Evolutionary conservation across 164 flowering plant species (phyloP).

Genomic region (Dillenia turbinata): DNA sequence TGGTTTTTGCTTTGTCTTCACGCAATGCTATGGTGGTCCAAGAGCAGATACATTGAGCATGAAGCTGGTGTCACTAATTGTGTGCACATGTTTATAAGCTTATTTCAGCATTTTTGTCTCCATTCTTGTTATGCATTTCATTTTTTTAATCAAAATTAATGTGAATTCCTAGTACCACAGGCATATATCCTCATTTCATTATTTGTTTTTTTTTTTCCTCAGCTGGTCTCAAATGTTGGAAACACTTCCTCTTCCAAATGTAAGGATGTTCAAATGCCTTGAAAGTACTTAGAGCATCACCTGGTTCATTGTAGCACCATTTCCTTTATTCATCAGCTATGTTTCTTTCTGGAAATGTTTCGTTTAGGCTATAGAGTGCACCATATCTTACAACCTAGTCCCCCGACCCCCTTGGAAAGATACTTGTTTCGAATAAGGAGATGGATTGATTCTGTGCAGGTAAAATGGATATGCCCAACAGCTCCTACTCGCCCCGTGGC

Average conservation of each 20-base stretch:
- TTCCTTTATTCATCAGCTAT: background rate
- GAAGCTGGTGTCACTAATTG: too few species aligned
- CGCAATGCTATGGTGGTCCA: too few species aligned
- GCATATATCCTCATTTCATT: too few species aligned
- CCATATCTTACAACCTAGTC: background rate
- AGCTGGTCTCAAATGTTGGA: conserved; percentile 71
- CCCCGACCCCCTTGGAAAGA: too few species aligned
- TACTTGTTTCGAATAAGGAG: too few species aligned
- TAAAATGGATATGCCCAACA: conserved; percentile 82
- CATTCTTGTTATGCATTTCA: too few species aligned
- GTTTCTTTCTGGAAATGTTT: background rate
- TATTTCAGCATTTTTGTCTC: too few species aligned
- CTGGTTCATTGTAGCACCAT: background rate
- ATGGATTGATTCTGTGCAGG: conserved; percentile 23
- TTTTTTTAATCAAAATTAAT: too few species aligned
- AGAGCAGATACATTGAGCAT: too few species aligned
- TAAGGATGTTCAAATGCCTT: conserved; percentile 22
- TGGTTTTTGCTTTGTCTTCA: too few species aligned
- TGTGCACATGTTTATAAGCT: too few species aligned
- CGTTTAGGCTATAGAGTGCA: background rate
- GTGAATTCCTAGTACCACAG: too few species aligned
- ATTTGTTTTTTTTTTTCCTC: conserved; percentile 20
- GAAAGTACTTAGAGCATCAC: background rate
- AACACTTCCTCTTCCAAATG: conserved; percentile 68
- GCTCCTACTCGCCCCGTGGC: conserved; percentile 79